Base-by-base conservation (phyloP, 2,329 filamentous ascomycete species). In the Phialophora chinensis region DNA sequence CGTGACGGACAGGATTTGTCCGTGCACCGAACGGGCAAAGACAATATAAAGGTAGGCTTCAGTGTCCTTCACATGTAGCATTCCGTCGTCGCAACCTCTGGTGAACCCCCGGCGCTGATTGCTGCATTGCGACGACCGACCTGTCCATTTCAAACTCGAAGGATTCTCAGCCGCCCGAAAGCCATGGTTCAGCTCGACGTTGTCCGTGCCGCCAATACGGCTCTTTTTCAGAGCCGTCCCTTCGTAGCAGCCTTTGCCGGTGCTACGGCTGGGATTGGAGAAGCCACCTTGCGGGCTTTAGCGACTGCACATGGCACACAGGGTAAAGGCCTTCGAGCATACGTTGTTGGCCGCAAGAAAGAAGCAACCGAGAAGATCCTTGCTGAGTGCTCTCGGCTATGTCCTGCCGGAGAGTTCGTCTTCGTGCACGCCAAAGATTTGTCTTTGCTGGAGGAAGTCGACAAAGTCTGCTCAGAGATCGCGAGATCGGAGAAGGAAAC, bases 401-500 rank as follows among this genome's bases (percentile, higher is more conserved):
- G 84, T 63, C 77, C 82, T 0, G 75, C 79, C 12, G 82, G 80
- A 6, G 72, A 77, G 8, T 82, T 80, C 65, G 77, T 72, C n/a
- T 86, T 85, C 72, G 73, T 84, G 20, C 71, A 77, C 49, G 76
- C 76, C n/a, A 54, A 17, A 25, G 82, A 86, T 66, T 75, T 83
- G 3, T 79, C 79, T 33, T 75, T 85, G 44, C 71, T 86, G n/a
- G 74, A 72, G 17, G 80, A 79, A 27, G 83, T 86, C 2, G 84
- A 86, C 69, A 74, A 78, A 6, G 78, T 81, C 1, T 86, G 84
- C 73, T 75, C 77, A 6, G 79, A 86, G 60, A 84, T 89, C 64
- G 77, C 76, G 66, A 72, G 74, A 33, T 82, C 81, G 66, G 86
- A 88, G 72, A 74, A 10, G 29, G 53, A 20, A 20, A 55, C 12